A percentile compares a stretch with the other conserved stretches of the same genome.
phyloP scores from a whole-genome alignment of 495 filamentous ascomycete genomes.

The Lepraria neglecta region DNA sequence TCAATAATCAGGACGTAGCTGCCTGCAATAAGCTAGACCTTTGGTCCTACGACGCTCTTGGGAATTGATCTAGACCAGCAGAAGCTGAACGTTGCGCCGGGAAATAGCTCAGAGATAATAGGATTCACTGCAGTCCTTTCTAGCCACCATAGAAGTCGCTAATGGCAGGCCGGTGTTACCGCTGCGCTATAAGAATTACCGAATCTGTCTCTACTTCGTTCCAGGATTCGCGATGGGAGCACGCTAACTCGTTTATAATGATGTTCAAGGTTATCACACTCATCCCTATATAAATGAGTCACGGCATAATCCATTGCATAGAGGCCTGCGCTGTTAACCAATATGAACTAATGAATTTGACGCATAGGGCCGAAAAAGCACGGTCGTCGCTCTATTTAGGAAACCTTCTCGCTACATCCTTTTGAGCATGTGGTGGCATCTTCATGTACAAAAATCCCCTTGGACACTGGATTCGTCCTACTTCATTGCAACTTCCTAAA shows the following conservation, averaged over 20 bases:
- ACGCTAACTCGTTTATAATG: not conserved
- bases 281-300: not conserved
- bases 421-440: not conserved
- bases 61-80: not conserved
- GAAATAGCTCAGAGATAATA: not conserved
- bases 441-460: not conserved
- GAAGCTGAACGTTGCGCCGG: not conserved
- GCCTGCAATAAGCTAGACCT: not conserved
- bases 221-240: not conserved
- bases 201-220: not conserved
- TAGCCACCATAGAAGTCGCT: not conserved
- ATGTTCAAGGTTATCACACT: not conserved
- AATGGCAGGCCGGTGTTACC: not conserved
- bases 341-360: not conserved
- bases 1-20: not conserved
- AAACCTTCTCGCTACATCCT: not conserved
- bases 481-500: constrained; percentile 1
- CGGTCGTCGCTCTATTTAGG: not conserved
- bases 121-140: not conserved
- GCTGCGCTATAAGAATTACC: not conserved
- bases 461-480: not conserved
- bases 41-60: not conserved
- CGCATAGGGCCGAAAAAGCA: not conserved
- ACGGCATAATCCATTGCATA: not conserved
- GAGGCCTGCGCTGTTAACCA: not conserved